phyloP scores from a whole-genome alignment of 2,329 filamentous ascomycete genomes.

The Apiospora sp. region DNA sequence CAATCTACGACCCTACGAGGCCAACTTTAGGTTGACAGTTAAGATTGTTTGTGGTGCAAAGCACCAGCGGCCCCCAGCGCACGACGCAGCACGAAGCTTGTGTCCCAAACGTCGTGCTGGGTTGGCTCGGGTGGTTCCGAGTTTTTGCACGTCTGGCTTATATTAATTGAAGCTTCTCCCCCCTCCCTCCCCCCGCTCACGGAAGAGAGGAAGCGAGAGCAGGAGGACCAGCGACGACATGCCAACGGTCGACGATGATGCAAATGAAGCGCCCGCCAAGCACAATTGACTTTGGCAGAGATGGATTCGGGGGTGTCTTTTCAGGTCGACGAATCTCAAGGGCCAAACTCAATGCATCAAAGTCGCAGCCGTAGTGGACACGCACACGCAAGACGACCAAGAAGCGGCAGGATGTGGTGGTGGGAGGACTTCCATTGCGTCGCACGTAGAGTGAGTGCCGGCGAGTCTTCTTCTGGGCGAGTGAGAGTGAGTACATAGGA shows the following conservation, averaged over 20 bases:
- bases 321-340: not conserved
- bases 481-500: not conserved
- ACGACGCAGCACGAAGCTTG: not conserved
- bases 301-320: not conserved
- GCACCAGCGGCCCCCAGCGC: not conserved
- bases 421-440: not conserved
- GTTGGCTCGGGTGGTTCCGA: slow-evolving; percentile 6
- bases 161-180: slow-evolving; percentile 10
- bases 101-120: not conserved
- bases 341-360: not conserved
- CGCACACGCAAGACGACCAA: not conserved
- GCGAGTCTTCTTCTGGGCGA: too few relatives aligned
- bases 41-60: not conserved
- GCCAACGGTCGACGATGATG: not conserved
- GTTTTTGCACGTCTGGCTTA: not conserved
- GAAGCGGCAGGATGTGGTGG: not conserved
- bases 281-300: not conserved
- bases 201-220: not conserved
- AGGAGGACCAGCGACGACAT: not conserved
- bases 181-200: too few relatives aligned
- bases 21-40: not conserved
- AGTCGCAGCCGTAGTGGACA: slow-evolving; percentile 3
- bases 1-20: not conserved
- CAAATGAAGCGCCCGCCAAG: too few relatives aligned
- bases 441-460: not conserved